Evolutionary conservation across 371 early-diverging fungal species (phyloP), one percentile per base, ranked within the genome.

Genomic region (Haplosporangium sp.): DNA sequence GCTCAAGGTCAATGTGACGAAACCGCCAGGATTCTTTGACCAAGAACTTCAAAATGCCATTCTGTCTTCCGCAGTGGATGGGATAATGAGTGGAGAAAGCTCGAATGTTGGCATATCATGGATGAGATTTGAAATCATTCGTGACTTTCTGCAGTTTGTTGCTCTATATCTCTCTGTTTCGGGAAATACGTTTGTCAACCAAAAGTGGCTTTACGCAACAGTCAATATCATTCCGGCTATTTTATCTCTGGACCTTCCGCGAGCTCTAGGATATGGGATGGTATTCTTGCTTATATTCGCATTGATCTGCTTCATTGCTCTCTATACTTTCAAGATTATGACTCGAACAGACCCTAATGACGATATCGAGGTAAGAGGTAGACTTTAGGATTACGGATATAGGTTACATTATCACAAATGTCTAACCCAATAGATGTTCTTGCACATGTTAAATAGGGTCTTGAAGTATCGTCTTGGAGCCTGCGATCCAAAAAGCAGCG

Each of bases 91-190:
- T 35, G 81, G 70, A n/a, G 81, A 84, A 59, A 17, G 72, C 4
- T 72, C 79, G n/a, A 63, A 63, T 52, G 45, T 75, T 44, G 84
- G 84, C 17, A 72, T 76, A 35, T 74, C 70, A 1, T 73, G 72
- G 37, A 81, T 72, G 71, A 77, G 86, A 52, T 15, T 86, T 15
- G 89, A 89, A 71, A 76, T 86, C n/a, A 67, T 88, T 40, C 83
- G 87, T 27, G 89, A 89, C 56, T 85, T 84, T 56, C 42, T 87
- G 60, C 89, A 89, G 82, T 72, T 87, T 56, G 76, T 89, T 55
- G 67, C 78, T 58, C 63, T 88, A 38, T 64, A 74, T 61, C 45
- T 84, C 34, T 71, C 78, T 59, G 71, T 83, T 61, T 57, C 77
- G 53, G 67, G 85, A 52, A 69, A 86, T 76, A 75, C 71, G 47